Percentiles rank a stretch among this genome's conserved stretches.
Evolutionary conservation across 768 basidiomycete species (phyloP).

Genomic region (Krasilnikovozyma curviuscula): DNA sequence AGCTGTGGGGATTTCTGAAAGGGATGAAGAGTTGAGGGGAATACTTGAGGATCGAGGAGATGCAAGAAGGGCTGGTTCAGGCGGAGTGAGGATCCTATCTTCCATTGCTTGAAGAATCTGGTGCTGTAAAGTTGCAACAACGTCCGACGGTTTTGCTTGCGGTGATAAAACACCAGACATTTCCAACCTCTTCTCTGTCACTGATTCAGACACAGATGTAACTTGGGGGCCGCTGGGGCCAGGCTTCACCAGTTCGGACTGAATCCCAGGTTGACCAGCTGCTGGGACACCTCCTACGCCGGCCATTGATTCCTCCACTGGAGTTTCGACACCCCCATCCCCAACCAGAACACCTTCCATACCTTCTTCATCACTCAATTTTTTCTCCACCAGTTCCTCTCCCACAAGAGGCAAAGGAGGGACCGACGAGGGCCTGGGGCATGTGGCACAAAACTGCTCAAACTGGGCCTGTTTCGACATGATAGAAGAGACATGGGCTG

Average conservation of each 20-base stretch:
- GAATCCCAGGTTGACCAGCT: no score
- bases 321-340: not conserved
- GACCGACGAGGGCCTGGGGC: not conserved
- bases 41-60: not conserved
- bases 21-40: not conserved
- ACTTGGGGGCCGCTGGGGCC: no score
- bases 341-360: slow-evolving; percentile 6
- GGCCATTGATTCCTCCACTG: no score
- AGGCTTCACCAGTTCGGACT: no score
- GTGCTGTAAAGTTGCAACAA: not conserved
- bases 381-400: not conserved
- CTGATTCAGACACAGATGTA: no score
- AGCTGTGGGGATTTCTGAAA: not conserved
- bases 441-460: slow-evolving; percentile 23
- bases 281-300: no score
- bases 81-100: not conserved
- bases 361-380: slow-evolving; percentile 9
- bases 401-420: not conserved
- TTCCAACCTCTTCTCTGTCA: no score
- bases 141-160: no score
- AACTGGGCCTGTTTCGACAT: slow-evolving; percentile 35
- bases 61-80: not conserved
- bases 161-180: no score
- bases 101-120: slow-evolving; percentile 5
- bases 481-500: slow-evolving; percentile 39